These are phyloP conservation scores for Pyricularia pennisetigena DNA, from an alignment of 2,329 filamentous ascomycete genomes.

Conservation along the genomic window DNA sequence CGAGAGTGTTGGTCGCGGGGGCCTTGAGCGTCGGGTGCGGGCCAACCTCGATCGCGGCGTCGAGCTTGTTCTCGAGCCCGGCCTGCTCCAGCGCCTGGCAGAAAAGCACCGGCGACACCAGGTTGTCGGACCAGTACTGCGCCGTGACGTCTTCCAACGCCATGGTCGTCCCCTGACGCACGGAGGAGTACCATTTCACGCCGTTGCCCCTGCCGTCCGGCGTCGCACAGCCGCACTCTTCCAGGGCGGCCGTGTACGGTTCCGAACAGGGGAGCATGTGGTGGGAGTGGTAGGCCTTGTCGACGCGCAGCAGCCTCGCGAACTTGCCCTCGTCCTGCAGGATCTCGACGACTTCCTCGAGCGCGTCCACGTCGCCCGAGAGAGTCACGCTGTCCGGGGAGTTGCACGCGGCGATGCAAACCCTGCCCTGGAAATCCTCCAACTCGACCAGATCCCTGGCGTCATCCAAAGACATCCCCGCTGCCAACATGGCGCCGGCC, in stretches of 20 bases:
- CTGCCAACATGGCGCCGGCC: conserved; percentile 30
- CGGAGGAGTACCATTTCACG: conserved; percentile 26
- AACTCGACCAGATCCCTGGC: background rate
- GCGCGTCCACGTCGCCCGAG: conserved; percentile 23
- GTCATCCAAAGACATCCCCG: conserved; percentile 15
- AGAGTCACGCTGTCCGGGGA: conserved; percentile 27
- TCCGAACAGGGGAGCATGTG: conserved; percentile 24
- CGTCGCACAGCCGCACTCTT: conserved; percentile 17
- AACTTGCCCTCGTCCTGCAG: conserved; percentile 17
- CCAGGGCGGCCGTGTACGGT: conserved; percentile 22
- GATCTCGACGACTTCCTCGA: conserved; percentile 11
- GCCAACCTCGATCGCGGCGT: background rate
- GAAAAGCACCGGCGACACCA: conserved; percentile 23
- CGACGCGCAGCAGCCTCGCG: conserved; percentile 21
- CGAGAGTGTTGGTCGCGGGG: conserved; percentile 16
- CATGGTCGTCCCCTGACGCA: conserved; percentile 16
- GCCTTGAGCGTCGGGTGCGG: conserved; percentile 10
- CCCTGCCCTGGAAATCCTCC: background rate
- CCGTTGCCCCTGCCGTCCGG: conserved; percentile 12
- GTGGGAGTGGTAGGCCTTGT: conserved; percentile 30
- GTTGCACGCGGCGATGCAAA: conserved; percentile 21
- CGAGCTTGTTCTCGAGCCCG: background rate
- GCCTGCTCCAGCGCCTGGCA: background rate
- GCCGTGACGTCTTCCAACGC: conserved; percentile 21
- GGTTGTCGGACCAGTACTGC: conserved; percentile 25